Percentiles rank a stretch among this genome's conserved stretches.
Evolutionary conservation across 2,329 filamentous ascomycete genomes (phyloP).

Genomic region (Botryotinia globosa): DNA sequence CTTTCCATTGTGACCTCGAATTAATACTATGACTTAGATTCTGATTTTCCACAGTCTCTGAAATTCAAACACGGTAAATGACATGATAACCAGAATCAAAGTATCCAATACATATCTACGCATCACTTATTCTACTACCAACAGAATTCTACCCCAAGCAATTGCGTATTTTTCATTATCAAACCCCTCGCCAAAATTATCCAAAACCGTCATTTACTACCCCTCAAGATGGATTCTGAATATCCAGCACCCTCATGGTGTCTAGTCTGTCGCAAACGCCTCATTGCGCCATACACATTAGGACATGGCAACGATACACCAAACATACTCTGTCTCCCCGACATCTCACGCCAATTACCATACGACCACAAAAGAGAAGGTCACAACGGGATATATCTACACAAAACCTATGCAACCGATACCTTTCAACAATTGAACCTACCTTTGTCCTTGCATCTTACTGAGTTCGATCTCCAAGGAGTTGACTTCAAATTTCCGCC

Average conservation of each 20-base stretch:
- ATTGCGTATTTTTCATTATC: neutral
- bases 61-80: neutral
- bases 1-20: neutral
- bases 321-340: neutral
- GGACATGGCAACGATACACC: fast-evolving
- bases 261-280: neutral
- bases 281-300: neutral
- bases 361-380: neutral
- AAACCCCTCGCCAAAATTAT: neutral
- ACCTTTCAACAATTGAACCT: fast-evolving
- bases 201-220: neutral
- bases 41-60: neutral
- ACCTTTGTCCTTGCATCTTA: neutral
- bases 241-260: neutral
- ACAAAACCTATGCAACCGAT: fast-evolving
- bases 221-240: neutral
- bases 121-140: neutral
- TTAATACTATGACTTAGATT: fast-evolving
- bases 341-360: neutral
- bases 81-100: neutral
- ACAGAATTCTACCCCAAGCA: neutral
- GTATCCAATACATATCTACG: neutral
- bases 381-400: neutral
- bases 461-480: fast-evolving
- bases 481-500: neutral